A percentile compares a stretch with the other conserved stretches of the same genome.
phyloP scores from a whole-genome alignment of 2,329 filamentous ascomycete genomes.

The Daldinia eschscholtzii region DNA sequence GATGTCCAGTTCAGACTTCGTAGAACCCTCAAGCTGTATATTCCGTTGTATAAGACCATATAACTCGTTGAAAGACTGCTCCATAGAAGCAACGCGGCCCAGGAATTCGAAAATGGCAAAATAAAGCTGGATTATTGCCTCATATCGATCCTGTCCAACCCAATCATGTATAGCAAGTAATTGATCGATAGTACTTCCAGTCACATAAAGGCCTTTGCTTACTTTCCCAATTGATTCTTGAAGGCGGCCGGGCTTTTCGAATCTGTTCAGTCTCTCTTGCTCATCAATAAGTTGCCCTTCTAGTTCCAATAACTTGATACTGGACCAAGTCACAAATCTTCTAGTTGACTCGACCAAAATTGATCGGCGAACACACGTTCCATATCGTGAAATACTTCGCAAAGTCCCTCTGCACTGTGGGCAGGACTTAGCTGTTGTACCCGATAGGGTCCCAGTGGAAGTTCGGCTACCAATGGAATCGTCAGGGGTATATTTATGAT shows the following conservation, averaged over 20 bases:
- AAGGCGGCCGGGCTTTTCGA: not conserved
- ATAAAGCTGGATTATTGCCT: not conserved
- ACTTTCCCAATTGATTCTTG: not conserved
- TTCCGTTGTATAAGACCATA: not conserved
- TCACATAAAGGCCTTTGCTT: not conserved
- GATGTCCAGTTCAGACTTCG: not conserved
- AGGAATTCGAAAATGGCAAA: not conserved
- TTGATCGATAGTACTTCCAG: not conserved
- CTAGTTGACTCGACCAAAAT: not conserved
- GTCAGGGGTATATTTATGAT: not conserved
- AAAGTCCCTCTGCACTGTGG: conserved; percentile 1
- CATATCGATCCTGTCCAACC: not conserved
- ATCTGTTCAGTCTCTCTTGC: not conserved
- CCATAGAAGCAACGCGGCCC: not conserved
- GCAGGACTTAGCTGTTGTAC: not conserved
- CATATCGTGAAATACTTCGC: not conserved
- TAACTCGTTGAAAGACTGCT: not conserved
- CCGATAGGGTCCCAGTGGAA: not conserved
- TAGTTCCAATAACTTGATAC: not conserved
- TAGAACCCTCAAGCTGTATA: not conserved
- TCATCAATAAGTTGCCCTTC: not conserved
- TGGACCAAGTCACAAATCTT: not conserved
- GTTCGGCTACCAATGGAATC: not conserved
- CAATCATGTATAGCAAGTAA: conserved; percentile 2
- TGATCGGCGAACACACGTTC: not conserved